Conservation (phyloP, 2,329 filamentous ascomycete species). For the Microdochium nivale region DNA sequence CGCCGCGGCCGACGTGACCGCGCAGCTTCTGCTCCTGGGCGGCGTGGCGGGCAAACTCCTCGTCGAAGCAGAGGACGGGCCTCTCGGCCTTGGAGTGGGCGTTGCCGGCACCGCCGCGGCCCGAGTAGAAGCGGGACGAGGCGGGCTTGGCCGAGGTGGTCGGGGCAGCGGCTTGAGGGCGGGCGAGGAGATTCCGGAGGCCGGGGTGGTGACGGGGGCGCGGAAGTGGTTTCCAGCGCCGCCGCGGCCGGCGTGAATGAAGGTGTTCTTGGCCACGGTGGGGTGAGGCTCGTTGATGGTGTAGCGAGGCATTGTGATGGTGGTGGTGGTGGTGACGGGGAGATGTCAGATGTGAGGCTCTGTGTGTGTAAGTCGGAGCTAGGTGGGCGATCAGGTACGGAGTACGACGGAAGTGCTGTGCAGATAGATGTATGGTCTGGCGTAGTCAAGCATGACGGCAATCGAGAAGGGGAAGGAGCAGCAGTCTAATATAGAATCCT, state of each 20-base stretch:
- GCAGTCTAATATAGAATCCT: background rate
- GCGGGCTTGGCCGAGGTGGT: no score
- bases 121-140: conserved; percentile 50
- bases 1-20: conserved; percentile 56
- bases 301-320: conserved; percentile 28
- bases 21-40: conserved; percentile 41
- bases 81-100: conserved; percentile 42
- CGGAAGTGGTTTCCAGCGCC: conserved; percentile 49
- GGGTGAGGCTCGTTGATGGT: conserved; percentile 41
- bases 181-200: conserved; percentile 26
- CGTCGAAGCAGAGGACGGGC: conserved; percentile 57
- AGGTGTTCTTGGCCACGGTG: conserved; percentile 34
- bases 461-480: background rate
- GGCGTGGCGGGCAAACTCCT: conserved; percentile 51
- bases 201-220: conserved; percentile 29
- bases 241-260: conserved; percentile 45
- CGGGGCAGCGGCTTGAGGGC: conserved; percentile 29
- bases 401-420: background rate
- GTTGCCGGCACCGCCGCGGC: conserved; percentile 62
- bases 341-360: background rate
- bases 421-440: no score
- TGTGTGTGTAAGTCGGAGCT: background rate
- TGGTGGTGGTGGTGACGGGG: background rate
- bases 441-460: no score
- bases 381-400: background rate